Conservation (phyloP, 1,284 basidiomycete species). For the Agroathelia rolfsii region DNA sequence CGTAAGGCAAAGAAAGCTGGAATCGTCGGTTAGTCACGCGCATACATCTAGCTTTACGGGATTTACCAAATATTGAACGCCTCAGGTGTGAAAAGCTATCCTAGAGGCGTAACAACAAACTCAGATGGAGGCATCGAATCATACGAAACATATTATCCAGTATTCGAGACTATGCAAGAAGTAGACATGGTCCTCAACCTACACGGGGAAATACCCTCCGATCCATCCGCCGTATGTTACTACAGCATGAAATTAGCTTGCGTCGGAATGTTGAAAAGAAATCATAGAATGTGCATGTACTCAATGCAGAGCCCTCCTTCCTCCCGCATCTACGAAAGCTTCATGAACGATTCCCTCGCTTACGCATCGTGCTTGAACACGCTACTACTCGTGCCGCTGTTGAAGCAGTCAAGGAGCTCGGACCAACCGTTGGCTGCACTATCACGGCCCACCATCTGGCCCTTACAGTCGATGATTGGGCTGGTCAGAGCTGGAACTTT, state of each 20-base stretch:
- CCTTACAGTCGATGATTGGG: slow-evolving; percentile 95
- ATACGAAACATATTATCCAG: slow-evolving; percentile 89
- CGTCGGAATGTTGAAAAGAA: too few species aligned
- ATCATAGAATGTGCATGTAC: slow-evolving; percentile 76
- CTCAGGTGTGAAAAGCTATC: slow-evolving; percentile 95
- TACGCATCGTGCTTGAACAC: slow-evolving; percentile 97
- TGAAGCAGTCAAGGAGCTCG: slow-evolving; percentile 81
- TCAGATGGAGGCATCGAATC: slow-evolving; percentile 95
- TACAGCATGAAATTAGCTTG: slow-evolving; percentile 7
- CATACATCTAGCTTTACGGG: slow-evolving; percentile 5
- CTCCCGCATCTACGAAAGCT: slow-evolving; percentile 82
- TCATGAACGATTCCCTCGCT: slow-evolving; percentile 79
- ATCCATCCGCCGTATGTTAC: slow-evolving; percentile 56
- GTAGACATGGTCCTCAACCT: slow-evolving; percentile 92
- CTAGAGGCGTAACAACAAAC: slow-evolving; percentile 96
- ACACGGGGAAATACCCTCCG: slow-evolving; percentile 96
- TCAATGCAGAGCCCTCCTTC: slow-evolving; percentile 92
- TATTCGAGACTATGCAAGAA: slow-evolving; percentile 94
- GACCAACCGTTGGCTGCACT: slow-evolving; percentile 87
- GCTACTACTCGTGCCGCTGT: slow-evolving; percentile 96
- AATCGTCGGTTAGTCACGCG: slow-evolving; percentile 51
- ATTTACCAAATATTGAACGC: too few species aligned
- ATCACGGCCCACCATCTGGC: slow-evolving; percentile 97
- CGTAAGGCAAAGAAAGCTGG: slow-evolving; percentile 79
- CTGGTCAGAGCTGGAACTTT: slow-evolving; percentile 91